Base-by-base conservation (phyloP, 2,329 filamentous ascomycete genomes). In the Cercospora zeae-maydis region DNA sequence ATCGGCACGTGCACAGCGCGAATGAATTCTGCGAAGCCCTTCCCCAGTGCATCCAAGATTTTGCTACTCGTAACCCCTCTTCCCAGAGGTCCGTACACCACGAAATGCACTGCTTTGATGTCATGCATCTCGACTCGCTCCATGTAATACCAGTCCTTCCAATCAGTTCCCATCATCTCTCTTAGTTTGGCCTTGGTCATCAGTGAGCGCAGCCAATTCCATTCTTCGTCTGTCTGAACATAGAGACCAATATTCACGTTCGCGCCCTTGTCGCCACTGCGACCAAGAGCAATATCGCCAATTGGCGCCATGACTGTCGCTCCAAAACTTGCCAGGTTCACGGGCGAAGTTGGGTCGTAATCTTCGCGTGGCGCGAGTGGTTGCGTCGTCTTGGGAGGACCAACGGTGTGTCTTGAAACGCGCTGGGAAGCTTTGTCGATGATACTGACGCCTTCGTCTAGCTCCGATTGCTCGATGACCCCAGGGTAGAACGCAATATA, bases 51-150 rank as follows among this genome's bases (percentile, higher is more conserved):
- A 58, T 71, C 70, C 30, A 71, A 55, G 14, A 69, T 58, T 53
- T 63, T 70, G 13, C 65, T 68, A 52, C 63, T 67, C 14, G 64
- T 69, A 37, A 71, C 64, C 24, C 70, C 70, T 61, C 70, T 57
- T 21, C 66, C 70, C 9, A 71, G 49, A 4, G 64, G 65, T 3
- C 68, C 70, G 56, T 70, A 71, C 3, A 71, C 58, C 13, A 70
- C 67, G 27, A 79, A 78, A 66, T 79, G 77, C 47, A 79, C 76
- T 2, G 77, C 76, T 27, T 69, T 67, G 19, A 79, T 73, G 14
- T 74, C 70, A 1, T 72, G 73, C 64, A 79, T 72, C 64, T 79
- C 76, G 53, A 76, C 75, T 1, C 76, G 70, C 65, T 78, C 76
- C 39, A 78, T 68, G 4, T 63, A 62, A 47, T 72, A 68, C 64